Conservation (phyloP, 305 asterid species). For the Fraxinus paxiana region DNA sequence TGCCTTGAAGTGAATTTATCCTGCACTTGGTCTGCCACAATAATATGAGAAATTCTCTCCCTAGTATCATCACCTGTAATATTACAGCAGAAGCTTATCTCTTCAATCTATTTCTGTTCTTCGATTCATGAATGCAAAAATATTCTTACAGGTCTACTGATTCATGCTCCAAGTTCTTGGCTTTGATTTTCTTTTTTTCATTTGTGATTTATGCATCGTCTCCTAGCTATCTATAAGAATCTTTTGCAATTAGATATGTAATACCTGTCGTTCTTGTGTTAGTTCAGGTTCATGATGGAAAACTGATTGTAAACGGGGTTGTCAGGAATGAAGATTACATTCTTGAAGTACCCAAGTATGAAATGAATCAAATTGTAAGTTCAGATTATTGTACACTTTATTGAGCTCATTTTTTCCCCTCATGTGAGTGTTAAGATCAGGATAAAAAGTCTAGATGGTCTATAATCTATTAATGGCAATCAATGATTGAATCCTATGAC, state of each 20-base stretch:
- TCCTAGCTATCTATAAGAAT: neutral
- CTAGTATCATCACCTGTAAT: neutral
- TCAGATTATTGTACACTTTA: conserved; percentile 17
- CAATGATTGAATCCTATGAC: conserved; percentile 5
- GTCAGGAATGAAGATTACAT: conserved; percentile 67
- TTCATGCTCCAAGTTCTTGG: conserved; percentile 4
- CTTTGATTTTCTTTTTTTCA: neutral
- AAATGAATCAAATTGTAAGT: conserved; percentile 77
- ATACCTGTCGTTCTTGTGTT: neutral
- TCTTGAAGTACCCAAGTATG: conserved; percentile 79
- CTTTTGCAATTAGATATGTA: neutral
- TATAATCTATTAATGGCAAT: neutral
- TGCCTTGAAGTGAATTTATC: neutral
- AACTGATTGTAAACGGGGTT: conserved; percentile 81
- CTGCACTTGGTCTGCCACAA: neutral
- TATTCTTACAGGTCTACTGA: neutral
- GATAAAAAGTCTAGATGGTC: neutral
- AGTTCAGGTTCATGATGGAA: conserved; percentile 88
- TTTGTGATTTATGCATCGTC: conserved; percentile 1
- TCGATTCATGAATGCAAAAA: neutral
- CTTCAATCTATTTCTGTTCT: neutral
- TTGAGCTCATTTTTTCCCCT: neutral
- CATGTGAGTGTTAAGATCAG: conserved; percentile 10
- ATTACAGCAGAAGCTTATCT: neutral
- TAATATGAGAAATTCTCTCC: neutral